Conservation (phyloP, 805 yeast genomes). For the Metschnikowia matae region DNA sequence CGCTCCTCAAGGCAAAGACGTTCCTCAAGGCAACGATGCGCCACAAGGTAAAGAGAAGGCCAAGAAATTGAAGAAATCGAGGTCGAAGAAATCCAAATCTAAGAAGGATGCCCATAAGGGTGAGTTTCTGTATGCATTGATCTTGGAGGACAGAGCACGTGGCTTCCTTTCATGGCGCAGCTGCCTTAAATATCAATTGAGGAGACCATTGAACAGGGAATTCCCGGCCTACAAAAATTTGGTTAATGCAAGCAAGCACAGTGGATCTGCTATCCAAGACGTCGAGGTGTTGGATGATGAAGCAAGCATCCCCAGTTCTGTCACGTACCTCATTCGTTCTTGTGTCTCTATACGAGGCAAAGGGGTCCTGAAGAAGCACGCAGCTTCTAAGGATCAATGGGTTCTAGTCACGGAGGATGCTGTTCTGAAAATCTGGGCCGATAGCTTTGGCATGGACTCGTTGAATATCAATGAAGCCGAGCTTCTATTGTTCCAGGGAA, state of each 20-base stretch:
- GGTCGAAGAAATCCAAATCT: not conserved
- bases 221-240: slow-evolving; percentile 37
- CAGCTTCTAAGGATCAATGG: slow-evolving; percentile 42
- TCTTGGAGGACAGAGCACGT: slow-evolving; percentile 39
- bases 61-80: not conserved
- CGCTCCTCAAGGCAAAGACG: too few relatives aligned
- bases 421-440: slow-evolving; percentile 49
- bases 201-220: slow-evolving; percentile 40
- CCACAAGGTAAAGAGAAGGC: not conserved
- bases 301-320: slow-evolving; percentile 1
- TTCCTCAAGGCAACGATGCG: too few relatives aligned
- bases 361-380: slow-evolving; percentile 28
- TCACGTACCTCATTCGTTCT: slow-evolving; percentile 43
- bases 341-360: slow-evolving; percentile 51
- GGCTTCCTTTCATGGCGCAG: slow-evolving; percentile 49
- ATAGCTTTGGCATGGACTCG: slow-evolving; percentile 50
- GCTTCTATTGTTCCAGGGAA: slow-evolving; percentile 32
- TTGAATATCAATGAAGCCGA: slow-evolving; percentile 52
- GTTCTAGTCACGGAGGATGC: slow-evolving; percentile 58
- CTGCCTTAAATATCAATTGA: slow-evolving; percentile 41
- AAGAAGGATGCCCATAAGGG: not conserved
- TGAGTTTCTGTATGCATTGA: slow-evolving; percentile 20
- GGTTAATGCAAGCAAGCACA: not conserved
- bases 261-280: not conserved
- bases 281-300: not conserved